These are phyloP conservation scores for Blastocystis sp. DNA, from an alignment of 352 stramenopile genomes.

Conservation along the genomic window DNA sequence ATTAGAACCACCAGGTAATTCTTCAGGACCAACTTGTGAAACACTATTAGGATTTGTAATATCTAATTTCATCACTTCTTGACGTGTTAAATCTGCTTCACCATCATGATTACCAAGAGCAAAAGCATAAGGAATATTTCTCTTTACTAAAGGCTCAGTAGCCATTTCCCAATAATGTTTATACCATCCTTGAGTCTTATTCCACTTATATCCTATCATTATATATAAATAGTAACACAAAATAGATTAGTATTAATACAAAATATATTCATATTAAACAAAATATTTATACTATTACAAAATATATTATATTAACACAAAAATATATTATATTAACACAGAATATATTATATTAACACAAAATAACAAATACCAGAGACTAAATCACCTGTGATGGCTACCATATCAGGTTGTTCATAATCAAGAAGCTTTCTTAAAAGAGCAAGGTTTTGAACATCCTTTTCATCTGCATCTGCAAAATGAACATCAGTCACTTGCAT, in stretches of 20 bases:
- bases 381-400: slow-evolving; percentile 36
- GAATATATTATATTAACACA: too few species aligned
- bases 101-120: slow-evolving; percentile 20
- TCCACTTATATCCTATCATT: slow-evolving; percentile 17
- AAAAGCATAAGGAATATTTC: slow-evolving; percentile 7
- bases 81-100: slow-evolving; percentile 3
- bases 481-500: too few species aligned
- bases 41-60: slow-evolving; percentile 15
- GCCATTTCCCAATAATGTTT: background rate
- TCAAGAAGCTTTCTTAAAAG: slow-evolving; percentile 4
- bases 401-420: slow-evolving; percentile 20
- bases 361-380: too few species aligned
- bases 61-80: slow-evolving; percentile 7
- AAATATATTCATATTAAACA: too few species aligned
- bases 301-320: too few species aligned
- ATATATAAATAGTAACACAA: too few species aligned
- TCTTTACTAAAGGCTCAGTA: background rate
- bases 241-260: too few species aligned
- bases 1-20: background rate
- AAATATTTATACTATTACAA: too few species aligned
- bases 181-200: slow-evolving; percentile 8
- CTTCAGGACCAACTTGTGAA: background rate
- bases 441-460: too few species aligned
- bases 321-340: too few species aligned
- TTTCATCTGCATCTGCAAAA: too few species aligned